These are phyloP conservation scores for Leishmania arabica DNA, from an alignment of 208 protist genomes.

Conservation along the genomic window DNA sequence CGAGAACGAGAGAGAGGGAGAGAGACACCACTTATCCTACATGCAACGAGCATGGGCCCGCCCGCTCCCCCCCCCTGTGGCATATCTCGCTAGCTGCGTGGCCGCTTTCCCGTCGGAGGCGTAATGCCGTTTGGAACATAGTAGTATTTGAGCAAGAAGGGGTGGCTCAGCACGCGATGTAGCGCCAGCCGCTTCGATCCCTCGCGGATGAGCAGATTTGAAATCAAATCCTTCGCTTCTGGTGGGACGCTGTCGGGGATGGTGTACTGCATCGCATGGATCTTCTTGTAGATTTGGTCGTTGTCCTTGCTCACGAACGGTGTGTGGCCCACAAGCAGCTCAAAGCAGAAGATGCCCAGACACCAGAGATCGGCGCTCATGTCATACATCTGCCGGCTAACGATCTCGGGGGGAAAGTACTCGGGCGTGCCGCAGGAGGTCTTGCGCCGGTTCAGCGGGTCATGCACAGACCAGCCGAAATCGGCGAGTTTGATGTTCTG, in stretches of 20 bases:
- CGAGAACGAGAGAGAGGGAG: background rate
- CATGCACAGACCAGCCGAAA: conserved; percentile 99
- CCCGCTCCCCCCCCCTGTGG: background rate
- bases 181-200: conserved; percentile 77
- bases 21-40: background rate
- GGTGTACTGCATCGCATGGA: conserved; percentile 87
- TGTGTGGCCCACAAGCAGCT: conserved; percentile 95
- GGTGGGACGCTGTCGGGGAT: conserved; percentile 82
- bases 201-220: conserved; percentile 69
- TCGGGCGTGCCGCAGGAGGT: conserved; percentile 98
- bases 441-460: conserved; percentile 90
- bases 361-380: conserved; percentile 95
- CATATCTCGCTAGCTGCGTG: conserved; percentile 32
- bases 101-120: conserved; percentile 77
- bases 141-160: conserved; percentile 92
- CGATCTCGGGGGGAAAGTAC: conserved; percentile 99
- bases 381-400: conserved; percentile 92
- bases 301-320: conserved; percentile 93
- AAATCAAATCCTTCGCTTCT: conserved; percentile 93
- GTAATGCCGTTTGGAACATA: conserved; percentile 82
- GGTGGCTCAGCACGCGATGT: conserved; percentile 82
- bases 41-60: background rate
- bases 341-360: conserved; percentile 97
- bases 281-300: conserved; percentile 91
- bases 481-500: conserved; percentile 99